These are phyloP conservation scores for Trichoderma erinaceum DNA, from an alignment of 495 filamentous ascomycete species.

Conservation along the genomic window DNA sequence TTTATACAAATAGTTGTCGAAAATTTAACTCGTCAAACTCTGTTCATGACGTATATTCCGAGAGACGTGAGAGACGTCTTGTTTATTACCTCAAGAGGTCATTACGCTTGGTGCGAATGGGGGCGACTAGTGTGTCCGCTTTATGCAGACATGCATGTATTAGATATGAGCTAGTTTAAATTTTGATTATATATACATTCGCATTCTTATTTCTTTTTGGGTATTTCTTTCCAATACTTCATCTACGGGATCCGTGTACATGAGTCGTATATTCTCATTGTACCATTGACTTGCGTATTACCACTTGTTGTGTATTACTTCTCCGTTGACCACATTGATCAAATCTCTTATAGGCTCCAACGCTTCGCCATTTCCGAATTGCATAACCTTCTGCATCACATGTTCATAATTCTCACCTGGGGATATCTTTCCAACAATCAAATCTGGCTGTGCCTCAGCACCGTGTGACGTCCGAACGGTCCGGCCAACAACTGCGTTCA, in stretches of 20 bases:
- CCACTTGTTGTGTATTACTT: constrained; percentile 2
- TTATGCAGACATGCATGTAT: too few relatives aligned
- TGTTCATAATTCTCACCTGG: background rate
- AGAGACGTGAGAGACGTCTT: too few relatives aligned
- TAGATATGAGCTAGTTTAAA: too few relatives aligned
- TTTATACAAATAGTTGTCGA: too few relatives aligned
- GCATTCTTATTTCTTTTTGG: background rate
- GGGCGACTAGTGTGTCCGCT: too few relatives aligned
- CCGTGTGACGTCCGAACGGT: constrained; percentile 41
- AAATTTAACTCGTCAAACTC: too few relatives aligned
- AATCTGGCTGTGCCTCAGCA: background rate
- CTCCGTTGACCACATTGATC: background rate
- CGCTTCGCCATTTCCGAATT: background rate
- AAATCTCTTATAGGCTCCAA: background rate
- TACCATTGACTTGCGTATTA: background rate
- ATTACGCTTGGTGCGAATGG: too few relatives aligned
- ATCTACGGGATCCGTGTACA: background rate
- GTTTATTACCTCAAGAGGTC: too few relatives aligned
- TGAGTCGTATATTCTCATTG: background rate
- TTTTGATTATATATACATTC: too few relatives aligned
- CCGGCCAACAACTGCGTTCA: constrained; percentile 48
- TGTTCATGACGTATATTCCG: too few relatives aligned
- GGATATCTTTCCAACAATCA: background rate
- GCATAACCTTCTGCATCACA: background rate
- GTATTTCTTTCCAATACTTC: background rate